A percentile compares a stretch with the other conserved stretches of the same genome.
These are phyloP conservation scores for Symbiotaphrina buchneri DNA, from an alignment of 495 filamentous ascomycete genomes.

Conservation along the genomic window DNA sequence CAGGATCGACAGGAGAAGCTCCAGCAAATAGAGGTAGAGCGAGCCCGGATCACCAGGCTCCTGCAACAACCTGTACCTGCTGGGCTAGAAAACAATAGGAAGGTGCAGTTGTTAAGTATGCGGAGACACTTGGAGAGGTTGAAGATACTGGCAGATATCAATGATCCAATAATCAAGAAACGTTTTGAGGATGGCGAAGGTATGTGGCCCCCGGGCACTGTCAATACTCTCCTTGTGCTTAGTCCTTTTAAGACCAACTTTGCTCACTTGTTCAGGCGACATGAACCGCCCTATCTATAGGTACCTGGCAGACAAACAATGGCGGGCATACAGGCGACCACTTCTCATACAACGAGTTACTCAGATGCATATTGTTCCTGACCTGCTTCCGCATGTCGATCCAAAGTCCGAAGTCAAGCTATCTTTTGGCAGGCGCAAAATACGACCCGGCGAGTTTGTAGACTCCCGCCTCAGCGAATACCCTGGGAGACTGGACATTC, in stretches of 20 bases:
- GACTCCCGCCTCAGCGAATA: slow-evolving; percentile 41
- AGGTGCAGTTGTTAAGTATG: slow-evolving; percentile 47
- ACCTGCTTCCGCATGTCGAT: slow-evolving; percentile 69
- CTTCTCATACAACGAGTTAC: slow-evolving; percentile 69
- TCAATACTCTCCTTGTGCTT: slow-evolving; percentile 1
- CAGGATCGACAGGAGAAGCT: slow-evolving; percentile 65
- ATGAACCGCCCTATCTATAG: slow-evolving; percentile 97
- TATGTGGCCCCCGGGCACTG: slow-evolving; percentile 17
- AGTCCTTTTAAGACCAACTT: background rate
- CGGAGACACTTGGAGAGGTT: slow-evolving; percentile 49
- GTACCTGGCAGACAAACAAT: slow-evolving; percentile 66
- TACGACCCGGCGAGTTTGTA: slow-evolving; percentile 60
- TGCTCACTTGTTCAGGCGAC: slow-evolving; percentile 33
- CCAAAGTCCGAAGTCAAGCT: slow-evolving; percentile 58
- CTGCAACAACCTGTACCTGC: slow-evolving; percentile 32
- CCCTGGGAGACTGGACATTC: slow-evolving; percentile 54
- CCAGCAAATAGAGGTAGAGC: slow-evolving; percentile 27
- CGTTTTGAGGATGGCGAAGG: slow-evolving; percentile 83
- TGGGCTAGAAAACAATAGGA: slow-evolving; percentile 35
- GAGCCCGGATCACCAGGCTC: slow-evolving; percentile 29
- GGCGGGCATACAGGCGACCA: slow-evolving; percentile 54
- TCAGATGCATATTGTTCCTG: slow-evolving; percentile 79
- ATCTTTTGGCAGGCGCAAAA: slow-evolving; percentile 41
- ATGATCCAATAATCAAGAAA: slow-evolving; percentile 86
- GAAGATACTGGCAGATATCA: slow-evolving; percentile 83